Base-by-base conservation (phyloP, 225 moss, liverwort and hornwort species). In the Climacium dendroides region DNA sequence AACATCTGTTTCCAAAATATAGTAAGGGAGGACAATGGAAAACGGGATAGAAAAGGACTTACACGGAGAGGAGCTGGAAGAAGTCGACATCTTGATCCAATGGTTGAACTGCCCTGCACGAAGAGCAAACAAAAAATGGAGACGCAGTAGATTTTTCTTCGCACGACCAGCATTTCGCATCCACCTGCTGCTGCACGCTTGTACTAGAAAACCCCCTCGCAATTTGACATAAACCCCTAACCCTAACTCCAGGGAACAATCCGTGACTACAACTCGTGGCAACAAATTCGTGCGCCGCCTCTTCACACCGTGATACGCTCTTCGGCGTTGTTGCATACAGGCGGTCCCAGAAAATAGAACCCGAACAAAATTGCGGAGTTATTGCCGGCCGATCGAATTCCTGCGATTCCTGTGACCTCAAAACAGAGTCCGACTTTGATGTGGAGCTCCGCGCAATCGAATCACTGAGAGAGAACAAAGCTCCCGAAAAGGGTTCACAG, bases 41-140 rank as follows among this genome's bases (percentile, higher is more conserved):
- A 81, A 13, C 14, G 45, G 52, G 22, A 60, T 48, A 5, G 29
- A 54, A 47, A 30, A 77, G 57, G 55, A 83, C 95, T 95, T 92
- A 97, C 98, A 98, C 89, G 54, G 89, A 90, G 23, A 98, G 92
- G 74, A 97, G 93, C 86, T 93, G 93, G 81, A 95, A 98, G 85
- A 89, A 92, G 85, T 98, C 95, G 81, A 95, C 82, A 24, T 92
- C 88, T 53, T 80, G 86, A 83, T 98, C 94, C 89, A 95, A 87
- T 30, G 98, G 92, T 77, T 94, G 93, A 60, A 94, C 91, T 67
- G 94, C 92, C 88, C 81, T 83, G 83, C 94, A 94, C 50, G 90
- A 86, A 52, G 90, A 83, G 55, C 92, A 94, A 54, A 89, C 64
- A 9, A 93, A 91, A 85, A 91, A 94, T 9, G 94, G 94, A 63